Conservation (phyloP, 2,329 filamentous ascomycete genomes). For the Paecilomyces sp. region DNA sequence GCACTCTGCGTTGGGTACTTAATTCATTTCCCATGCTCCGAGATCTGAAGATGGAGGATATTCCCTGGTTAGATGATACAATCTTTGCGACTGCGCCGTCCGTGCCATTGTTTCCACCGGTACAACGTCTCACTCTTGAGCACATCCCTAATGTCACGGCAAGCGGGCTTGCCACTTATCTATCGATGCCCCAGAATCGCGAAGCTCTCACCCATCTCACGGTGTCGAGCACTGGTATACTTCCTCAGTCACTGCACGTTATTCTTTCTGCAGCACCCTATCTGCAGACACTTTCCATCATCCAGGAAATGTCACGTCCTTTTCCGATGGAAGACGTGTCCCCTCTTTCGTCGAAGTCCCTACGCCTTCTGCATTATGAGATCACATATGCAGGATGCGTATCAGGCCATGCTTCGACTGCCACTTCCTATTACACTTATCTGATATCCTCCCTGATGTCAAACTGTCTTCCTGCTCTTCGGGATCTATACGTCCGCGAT, state of each 20-base stretch:
- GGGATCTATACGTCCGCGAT: conserved; percentile 78
- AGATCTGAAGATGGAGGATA: conserved; percentile 66
- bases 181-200: conserved; percentile 55
- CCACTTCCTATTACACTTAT: conserved; percentile 70
- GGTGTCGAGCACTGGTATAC: conserved; percentile 64
- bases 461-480: conserved; percentile 65
- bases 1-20: conserved; percentile 60
- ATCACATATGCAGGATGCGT: conserved; percentile 56
- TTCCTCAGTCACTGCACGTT: conserved; percentile 31
- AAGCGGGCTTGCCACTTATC: conserved; percentile 61
- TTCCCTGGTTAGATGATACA: conserved; percentile 65
- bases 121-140: conserved; percentile 67
- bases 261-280: conserved; percentile 36
- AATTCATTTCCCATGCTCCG: conserved; percentile 59
- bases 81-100: conserved; percentile 62
- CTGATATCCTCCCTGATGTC: conserved; percentile 74
- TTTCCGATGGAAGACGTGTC: conserved; percentile 53
- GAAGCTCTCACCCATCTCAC: conserved; percentile 60
- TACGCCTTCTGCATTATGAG: conserved; percentile 74
- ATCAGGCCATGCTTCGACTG: conserved; percentile 46
- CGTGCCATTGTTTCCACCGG: conserved; percentile 64
- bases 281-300: conserved; percentile 45
- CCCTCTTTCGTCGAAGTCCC: conserved; percentile 59
- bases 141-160: conserved; percentile 66
- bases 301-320: conserved; percentile 48